Conservation (phyloP, 2,329 filamentous ascomycete species). For the Pestalotiopsis sp. region DNA sequence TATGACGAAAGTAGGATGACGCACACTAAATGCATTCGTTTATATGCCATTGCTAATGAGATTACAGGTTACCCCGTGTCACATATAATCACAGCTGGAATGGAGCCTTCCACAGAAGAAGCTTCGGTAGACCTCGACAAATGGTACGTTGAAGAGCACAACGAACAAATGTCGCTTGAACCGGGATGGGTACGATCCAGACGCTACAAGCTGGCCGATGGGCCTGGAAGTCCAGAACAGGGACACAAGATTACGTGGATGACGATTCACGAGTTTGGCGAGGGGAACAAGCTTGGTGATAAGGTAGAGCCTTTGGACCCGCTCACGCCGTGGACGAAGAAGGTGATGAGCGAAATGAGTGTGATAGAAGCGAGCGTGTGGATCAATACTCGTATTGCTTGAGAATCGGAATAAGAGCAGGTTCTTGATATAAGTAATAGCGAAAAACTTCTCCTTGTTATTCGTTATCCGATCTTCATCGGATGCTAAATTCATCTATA, state of each 20-base stretch:
- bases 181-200: constrained; percentile 9
- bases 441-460: too few relatives aligned
- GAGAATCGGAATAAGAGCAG: neutral
- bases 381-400: neutral
- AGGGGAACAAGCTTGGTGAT: constrained; percentile 2
- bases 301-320: constrained; percentile 7
- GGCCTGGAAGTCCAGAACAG: neutral
- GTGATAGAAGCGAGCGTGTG: constrained; percentile 4
- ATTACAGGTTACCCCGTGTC: neutral
- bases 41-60: neutral
- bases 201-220: constrained; percentile 10
- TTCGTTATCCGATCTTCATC: too few relatives aligned
- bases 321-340: constrained; percentile 8
- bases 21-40: neutral
- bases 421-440: too few relatives aligned
- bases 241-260: neutral
- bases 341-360: constrained; percentile 10
- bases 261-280: constrained; percentile 13
- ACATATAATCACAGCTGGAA: constrained; percentile 10
- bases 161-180: constrained; percentile 11
- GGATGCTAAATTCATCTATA: neutral
- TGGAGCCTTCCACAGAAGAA: neutral
- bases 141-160: constrained; percentile 14
- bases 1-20: neutral
- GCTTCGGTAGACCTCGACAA: constrained; percentile 7